Conservation (phyloP, 129 eudicot genomes). For the Tagetes erecta region DNA sequence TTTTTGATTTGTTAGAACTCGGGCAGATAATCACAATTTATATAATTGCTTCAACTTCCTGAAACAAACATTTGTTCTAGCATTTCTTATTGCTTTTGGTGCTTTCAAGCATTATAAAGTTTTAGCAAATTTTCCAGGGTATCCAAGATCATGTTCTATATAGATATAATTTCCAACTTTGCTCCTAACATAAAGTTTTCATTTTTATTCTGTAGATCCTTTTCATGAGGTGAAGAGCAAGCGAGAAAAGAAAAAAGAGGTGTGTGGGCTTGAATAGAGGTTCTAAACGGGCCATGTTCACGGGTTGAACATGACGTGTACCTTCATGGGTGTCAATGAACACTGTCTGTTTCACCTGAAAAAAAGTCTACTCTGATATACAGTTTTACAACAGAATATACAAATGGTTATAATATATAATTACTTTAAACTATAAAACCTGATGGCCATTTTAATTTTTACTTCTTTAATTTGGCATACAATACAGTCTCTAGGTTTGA, state of each 20-base stretch:
- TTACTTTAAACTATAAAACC: not conserved
- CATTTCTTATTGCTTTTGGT: not conserved
- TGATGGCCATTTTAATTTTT: not conserved
- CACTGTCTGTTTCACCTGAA: not conserved
- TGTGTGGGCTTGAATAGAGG: slow-evolving; percentile 31
- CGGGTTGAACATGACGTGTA: not conserved
- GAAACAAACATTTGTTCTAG: not conserved
- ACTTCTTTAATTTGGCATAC: not conserved
- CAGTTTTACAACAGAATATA: not conserved
- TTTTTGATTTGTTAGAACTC: not conserved
- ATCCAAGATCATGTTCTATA: not conserved
- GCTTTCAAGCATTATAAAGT: not conserved
- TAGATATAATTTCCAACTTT: slow-evolving; percentile 1
- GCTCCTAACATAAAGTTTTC: slow-evolving; percentile 24
- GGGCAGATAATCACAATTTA: slow-evolving; percentile 9
- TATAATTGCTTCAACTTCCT: not conserved
- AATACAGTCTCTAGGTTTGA: not conserved
- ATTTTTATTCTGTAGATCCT: slow-evolving; percentile 54
- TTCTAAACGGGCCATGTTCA: not conserved
- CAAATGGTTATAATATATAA: not conserved
- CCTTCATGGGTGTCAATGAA: not conserved
- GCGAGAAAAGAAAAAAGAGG: slow-evolving; percentile 98
- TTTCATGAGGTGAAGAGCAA: slow-evolving; percentile 97
- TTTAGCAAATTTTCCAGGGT: not conserved
- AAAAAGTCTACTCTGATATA: not conserved